A percentile compares a stretch with the other conserved stretches of the same genome.
phyloP scores from a whole-genome alignment of 2,329 filamentous ascomycete genomes.

The Aspergillus novofumigatus region DNA sequence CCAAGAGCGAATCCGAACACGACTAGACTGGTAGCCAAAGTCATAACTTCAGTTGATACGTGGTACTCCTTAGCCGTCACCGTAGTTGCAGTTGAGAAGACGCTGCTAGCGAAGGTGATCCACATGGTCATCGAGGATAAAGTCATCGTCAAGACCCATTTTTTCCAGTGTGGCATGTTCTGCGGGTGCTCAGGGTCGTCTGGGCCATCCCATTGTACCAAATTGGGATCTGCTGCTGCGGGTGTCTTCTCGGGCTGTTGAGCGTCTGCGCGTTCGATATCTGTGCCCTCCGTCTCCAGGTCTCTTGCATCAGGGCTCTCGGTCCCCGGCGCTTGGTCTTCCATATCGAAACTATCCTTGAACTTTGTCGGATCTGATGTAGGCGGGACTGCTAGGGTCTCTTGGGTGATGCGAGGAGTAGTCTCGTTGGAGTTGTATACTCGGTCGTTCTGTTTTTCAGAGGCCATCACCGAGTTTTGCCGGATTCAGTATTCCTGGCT shows the following conservation, averaged over 20 bases:
- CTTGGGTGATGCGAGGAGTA: slow-evolving; percentile 5
- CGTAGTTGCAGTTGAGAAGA: slow-evolving; percentile 43
- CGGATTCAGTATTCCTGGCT: not conserved
- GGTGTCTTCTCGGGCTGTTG: slow-evolving; percentile 6
- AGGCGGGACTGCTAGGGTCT: slow-evolving; percentile 1
- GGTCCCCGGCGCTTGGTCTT: slow-evolving; percentile 5
- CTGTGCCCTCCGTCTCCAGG: slow-evolving; percentile 7
- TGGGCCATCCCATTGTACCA: slow-evolving; percentile 31
- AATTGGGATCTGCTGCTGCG: slow-evolving; percentile 23
- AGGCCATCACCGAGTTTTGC: not conserved
- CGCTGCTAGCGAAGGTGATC: slow-evolving; percentile 45
- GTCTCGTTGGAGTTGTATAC: slow-evolving; percentile 3
- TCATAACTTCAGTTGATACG: slow-evolving; percentile 39
- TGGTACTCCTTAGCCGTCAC: slow-evolving; percentile 42
- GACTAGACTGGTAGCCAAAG: slow-evolving; percentile 41
- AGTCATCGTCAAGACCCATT: slow-evolving; percentile 38
- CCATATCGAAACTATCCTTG: slow-evolving; percentile 5
- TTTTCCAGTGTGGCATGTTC: slow-evolving; percentile 29
- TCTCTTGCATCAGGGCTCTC: slow-evolving; percentile 3
- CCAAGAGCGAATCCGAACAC: slow-evolving; percentile 52
- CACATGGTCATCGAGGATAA: slow-evolving; percentile 37
- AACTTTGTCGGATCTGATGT: slow-evolving; percentile 11
- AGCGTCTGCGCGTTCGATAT: slow-evolving; percentile 7
- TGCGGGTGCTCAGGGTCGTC: slow-evolving; percentile 31
- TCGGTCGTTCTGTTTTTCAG: not conserved